A percentile compares a stretch with the other conserved stretches of the same genome.
Evolutionary conservation across 352 stramenopile genomes (phyloP).

Genomic region (Globisporangium apiculatum): DNA sequence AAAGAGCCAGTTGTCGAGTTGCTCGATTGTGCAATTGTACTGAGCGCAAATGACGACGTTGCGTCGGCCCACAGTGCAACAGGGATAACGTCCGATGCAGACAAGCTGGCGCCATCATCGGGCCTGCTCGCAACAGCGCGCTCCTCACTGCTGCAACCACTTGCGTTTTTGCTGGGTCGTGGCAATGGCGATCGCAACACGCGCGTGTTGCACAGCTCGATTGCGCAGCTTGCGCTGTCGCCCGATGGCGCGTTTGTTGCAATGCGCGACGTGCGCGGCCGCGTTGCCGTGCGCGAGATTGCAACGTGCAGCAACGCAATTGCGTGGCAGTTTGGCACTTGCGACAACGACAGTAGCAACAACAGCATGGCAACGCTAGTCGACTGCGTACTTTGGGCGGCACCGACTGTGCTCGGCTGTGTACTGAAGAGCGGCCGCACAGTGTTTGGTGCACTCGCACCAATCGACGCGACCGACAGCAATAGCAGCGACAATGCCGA

Average conservation of each 20-base stretch:
- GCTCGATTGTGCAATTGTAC: slow-evolving; percentile 62
- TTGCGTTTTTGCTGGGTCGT: slow-evolving; percentile 34
- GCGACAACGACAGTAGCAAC: no score
- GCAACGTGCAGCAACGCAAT: slow-evolving; percentile 50
- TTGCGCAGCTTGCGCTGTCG: slow-evolving; percentile 36
- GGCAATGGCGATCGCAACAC: slow-evolving; percentile 7
- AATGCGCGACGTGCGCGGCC: slow-evolving; percentile 40
- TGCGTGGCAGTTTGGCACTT: slow-evolving; percentile 29
- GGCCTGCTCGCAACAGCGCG: slow-evolving; percentile 12
- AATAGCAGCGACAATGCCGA: not conserved
- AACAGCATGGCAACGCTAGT: no score
- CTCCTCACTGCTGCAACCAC: slow-evolving; percentile 21
- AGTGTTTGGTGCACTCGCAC: slow-evolving; percentile 9
- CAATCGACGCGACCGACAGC: no score
- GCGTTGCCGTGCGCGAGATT: slow-evolving; percentile 51
- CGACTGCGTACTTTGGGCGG: not conserved
- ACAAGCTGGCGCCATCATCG: not conserved
- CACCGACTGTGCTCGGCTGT: slow-evolving; percentile 2
- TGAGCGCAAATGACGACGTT: slow-evolving; percentile 11
- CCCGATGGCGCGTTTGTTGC: slow-evolving; percentile 41
- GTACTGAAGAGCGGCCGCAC: slow-evolving; percentile 4
- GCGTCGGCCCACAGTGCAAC: no score
- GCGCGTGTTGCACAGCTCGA: slow-evolving; percentile 22
- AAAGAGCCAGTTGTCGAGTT: slow-evolving; percentile 35
- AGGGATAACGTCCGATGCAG: not conserved